A percentile compares a stretch with the other conserved stretches of the same genome.
Conservation (phyloP, 1,284 basidiomycete species). For the Tylopilus sp. region DNA sequence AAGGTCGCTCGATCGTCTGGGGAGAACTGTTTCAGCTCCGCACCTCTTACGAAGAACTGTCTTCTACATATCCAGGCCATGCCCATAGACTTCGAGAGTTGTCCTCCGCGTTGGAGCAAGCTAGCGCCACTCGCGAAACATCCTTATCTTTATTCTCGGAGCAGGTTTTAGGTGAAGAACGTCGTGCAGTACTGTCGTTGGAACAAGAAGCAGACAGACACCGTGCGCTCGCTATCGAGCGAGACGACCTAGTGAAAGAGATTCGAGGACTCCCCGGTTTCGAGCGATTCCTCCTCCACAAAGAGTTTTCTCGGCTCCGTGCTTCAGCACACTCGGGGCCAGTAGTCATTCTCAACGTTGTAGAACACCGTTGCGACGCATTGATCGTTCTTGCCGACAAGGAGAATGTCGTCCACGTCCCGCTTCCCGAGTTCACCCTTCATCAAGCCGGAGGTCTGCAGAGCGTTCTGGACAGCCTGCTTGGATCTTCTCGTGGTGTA, state of each 20-base stretch:
- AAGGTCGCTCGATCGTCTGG: not conserved
- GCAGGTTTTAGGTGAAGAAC: too few species aligned
- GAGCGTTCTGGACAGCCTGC: not conserved
- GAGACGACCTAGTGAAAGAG: too few species aligned
- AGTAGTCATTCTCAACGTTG: not conserved
- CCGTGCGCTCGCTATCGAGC: too few species aligned
- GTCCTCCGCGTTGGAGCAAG: too few species aligned
- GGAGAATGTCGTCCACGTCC: not conserved
- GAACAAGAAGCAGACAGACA: too few species aligned
- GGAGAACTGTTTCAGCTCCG: slow-evolving; percentile 1
- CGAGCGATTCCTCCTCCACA: not conserved
- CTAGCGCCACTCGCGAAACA: too few species aligned
- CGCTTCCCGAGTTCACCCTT: not conserved
- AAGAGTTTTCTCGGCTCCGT: not conserved
- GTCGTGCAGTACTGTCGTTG: too few species aligned
- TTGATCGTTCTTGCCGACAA: not conserved
- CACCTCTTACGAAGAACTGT: not conserved
- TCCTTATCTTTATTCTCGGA: too few species aligned
- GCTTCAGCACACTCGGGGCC: not conserved
- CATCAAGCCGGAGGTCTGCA: not conserved
- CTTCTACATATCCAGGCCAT: too few species aligned
- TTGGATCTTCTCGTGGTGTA: not conserved
- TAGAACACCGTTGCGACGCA: not conserved
- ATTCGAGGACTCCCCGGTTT: not conserved
- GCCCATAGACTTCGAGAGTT: too few species aligned